phyloP scores from a whole-genome alignment of 2,329 filamentous ascomycete genomes.

The Cladophialophora exuberans region DNA sequence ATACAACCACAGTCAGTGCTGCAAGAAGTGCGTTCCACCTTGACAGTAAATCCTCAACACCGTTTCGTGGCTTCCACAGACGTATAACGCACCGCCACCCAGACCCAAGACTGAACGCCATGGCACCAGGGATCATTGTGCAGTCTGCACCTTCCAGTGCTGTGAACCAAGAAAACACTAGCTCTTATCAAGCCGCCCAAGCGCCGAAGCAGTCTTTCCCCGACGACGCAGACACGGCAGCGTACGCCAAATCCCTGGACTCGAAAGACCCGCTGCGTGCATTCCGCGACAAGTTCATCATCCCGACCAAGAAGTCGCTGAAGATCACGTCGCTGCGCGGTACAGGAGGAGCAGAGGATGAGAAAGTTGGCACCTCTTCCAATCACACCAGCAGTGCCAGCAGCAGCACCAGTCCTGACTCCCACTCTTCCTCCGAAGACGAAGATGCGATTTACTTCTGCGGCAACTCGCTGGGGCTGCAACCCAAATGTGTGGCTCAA shows the following conservation, averaged over 20 bases:
- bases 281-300: constrained; percentile 72
- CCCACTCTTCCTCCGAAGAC: not conserved
- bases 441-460: constrained; percentile 71
- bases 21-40: too few species aligned
- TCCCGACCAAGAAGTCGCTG: constrained; percentile 74
- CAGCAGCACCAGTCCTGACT: too few species aligned
- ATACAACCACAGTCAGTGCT: too few species aligned
- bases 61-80: too few species aligned
- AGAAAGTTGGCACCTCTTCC: too few species aligned
- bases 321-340: constrained; percentile 61
- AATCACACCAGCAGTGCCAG: too few species aligned
- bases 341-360: too few species aligned
- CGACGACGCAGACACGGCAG: constrained; percentile 37
- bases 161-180: too few species aligned
- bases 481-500: constrained; percentile 69
- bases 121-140: constrained; percentile 20
- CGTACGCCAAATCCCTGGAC: constrained; percentile 58
- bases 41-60: too few species aligned
- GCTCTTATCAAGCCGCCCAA: not conserved
- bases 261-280: constrained; percentile 60
- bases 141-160: too few species aligned
- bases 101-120: not conserved
- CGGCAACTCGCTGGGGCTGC: constrained; percentile 85
- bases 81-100: not conserved
- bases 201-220: constrained; percentile 21